Conservation (phyloP, 805 yeast species). For the Schwanniomyces polymorphus region DNA sequence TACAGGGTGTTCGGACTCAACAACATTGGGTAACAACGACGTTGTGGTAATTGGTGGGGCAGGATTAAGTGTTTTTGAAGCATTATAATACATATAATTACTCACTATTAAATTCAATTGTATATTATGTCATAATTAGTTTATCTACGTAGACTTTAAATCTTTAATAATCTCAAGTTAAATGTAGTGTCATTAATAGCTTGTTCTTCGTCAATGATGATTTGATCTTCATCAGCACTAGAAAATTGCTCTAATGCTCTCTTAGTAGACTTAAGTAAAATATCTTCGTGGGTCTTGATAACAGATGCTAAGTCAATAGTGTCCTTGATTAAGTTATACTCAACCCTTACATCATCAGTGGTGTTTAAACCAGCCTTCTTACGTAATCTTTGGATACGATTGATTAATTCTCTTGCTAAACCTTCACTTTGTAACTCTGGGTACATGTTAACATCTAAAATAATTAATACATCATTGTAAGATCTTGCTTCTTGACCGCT, state of each 20-base stretch:
- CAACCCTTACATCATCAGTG: constrained; percentile 91
- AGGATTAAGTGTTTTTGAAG: constrained; percentile 59
- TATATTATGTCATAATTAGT: constrained; percentile 1
- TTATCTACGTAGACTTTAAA: constrained; percentile 33
- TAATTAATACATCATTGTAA: constrained; percentile 84
- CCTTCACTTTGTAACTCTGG: constrained; percentile 92
- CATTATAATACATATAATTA: background rate
- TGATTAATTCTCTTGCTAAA: constrained; percentile 91
- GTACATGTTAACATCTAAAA: constrained; percentile 83
- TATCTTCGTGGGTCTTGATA: constrained; percentile 60
- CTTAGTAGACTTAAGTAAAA: constrained; percentile 78
- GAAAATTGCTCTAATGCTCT: constrained; percentile 53
- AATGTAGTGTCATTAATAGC: constrained; percentile 71
- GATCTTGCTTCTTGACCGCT: constrained; percentile 85
- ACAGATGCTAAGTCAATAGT: constrained; percentile 64
- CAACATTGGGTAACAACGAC: constrained; percentile 20
- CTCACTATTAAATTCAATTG: background rate
- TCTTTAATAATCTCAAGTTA: constrained; percentile 71
- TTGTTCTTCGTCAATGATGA: constrained; percentile 89
- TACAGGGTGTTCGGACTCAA: constrained; percentile 69
- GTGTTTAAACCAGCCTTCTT: constrained; percentile 94
- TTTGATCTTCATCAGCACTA: constrained; percentile 38
- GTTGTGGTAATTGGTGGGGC: constrained; percentile 72
- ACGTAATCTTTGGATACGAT: constrained; percentile 96
- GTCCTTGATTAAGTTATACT: constrained; percentile 67